Evolutionary conservation across 257 asterid species (phyloP), one percentile per base, ranked within the genome.

Genomic region (Solanum lycopersicoides): DNA sequence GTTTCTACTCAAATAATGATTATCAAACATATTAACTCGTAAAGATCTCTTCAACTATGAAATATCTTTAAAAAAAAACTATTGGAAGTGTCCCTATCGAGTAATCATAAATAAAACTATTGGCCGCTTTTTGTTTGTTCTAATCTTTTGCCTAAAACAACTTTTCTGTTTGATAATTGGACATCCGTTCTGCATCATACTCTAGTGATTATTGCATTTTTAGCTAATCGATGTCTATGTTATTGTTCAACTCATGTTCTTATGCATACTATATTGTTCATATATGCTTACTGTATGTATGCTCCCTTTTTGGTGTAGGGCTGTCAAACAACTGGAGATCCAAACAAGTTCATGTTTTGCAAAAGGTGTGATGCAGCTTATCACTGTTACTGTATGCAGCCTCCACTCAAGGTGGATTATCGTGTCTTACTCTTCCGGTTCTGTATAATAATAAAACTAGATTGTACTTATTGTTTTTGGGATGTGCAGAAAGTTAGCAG

Each of bases 371-470:
- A 97, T 89, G 96, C 92, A 89, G 99, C 99, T 85, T 89, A 85
- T 82, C 99, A 97, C 88, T 96, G 99, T 89, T 97, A 96, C 90
- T 97, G 99, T 87, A 98, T 94, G 90, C 99, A 97, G 88, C 99
- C 98, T 89, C 98, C 99, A 30, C 99, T 96, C 90, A 97, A 96
- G 99, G 99, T 97, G 88, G 65, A 89, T 68, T 72, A 47, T 71
- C 45, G 56, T 73, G 30, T 42, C 32, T 28, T 77, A 41, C 83
- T 37, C 32, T 35, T 75, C 42, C 20, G 47, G 65, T 85, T 86
- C 32, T 47, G 60, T 41, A 68, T 66, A 75, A 56, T 73, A 47
- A 74, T 45, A 44, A 45, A 44, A 82, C 47, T 76, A 25, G 71
- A 72, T 44, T 86, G 88, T 28, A 68, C 83, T 77, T 63, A 77